A percentile compares a stretch with the other conserved stretches of the same genome.
These are phyloP conservation scores for Sugiyamaella americana DNA, from an alignment of 805 yeast species.

Conservation along the genomic window DNA sequence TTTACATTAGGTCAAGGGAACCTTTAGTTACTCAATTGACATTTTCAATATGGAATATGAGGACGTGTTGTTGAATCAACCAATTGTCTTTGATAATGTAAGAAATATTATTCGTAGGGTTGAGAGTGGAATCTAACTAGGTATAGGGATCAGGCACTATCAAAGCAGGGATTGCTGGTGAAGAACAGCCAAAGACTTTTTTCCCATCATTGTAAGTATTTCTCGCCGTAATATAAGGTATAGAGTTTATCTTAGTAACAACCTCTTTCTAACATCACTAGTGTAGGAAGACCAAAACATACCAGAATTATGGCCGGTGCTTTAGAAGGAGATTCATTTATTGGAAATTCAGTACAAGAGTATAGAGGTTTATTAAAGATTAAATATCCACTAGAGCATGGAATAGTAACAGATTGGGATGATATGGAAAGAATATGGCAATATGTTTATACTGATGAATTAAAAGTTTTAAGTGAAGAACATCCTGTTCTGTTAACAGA, in stretches of 20 bases:
- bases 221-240: background rate
- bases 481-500: constrained; percentile 99
- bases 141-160: constrained; percentile 96
- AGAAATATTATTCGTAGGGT: constrained; percentile 12
- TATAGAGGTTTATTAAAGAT: constrained; percentile 99
- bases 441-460: constrained; percentile 99
- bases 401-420: constrained; percentile 99
- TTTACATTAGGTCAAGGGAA: too few relatives aligned
- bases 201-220: constrained; percentile 65
- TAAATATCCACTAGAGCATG: constrained; percentile 99
- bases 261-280: constrained; percentile 29
- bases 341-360: constrained; percentile 99
- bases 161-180: constrained; percentile 99
- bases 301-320: constrained; percentile 99
- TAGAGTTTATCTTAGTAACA: background rate
- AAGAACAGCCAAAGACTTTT: constrained; percentile 99
- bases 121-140: background rate
- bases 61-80: constrained; percentile 52
- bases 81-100: constrained; percentile 66
- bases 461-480: constrained; percentile 99
- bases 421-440: constrained; percentile 99
- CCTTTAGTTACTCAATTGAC: too few relatives aligned
- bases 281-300: constrained; percentile 99
- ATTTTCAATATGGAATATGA: constrained; percentile 30
- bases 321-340: constrained; percentile 99